Evolutionary conservation across 306 rosid species (phyloP).

Genomic region (Pyrus betulifolia): DNA sequence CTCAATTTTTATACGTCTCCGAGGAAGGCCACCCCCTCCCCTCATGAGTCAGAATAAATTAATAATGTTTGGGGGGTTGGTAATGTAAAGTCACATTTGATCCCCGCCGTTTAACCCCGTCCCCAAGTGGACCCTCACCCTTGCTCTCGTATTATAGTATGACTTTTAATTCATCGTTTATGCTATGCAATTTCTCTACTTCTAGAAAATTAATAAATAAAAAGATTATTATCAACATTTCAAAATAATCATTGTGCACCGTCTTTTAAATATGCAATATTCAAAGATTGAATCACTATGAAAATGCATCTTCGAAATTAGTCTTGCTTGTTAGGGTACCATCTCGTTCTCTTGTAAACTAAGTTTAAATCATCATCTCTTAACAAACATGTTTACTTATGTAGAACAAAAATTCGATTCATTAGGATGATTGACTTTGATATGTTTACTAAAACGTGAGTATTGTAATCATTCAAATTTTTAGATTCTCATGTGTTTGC

Average conservation of each 20-base stretch:
- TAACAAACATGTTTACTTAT: not conserved
- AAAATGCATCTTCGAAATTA: too few relatives aligned
- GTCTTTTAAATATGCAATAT: too few relatives aligned
- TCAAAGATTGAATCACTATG: too few relatives aligned
- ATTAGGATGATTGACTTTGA: too few relatives aligned
- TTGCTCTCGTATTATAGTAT: not conserved
- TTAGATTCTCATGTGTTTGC: too few relatives aligned
- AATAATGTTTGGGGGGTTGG: not conserved
- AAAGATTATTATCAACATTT: not conserved
- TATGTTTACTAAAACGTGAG: too few relatives aligned
- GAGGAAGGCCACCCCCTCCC: not conserved
- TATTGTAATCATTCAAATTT: too few relatives aligned
- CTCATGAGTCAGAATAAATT: not conserved
- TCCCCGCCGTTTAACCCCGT: conserved; percentile 19
- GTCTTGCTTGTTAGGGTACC: too few relatives aligned
- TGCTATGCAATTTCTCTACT: not conserved
- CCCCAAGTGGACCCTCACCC: conserved; percentile 11
- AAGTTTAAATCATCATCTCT: not conserved
- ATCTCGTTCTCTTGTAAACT: not conserved
- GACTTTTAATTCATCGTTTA: conserved; percentile 5
- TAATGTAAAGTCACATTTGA: not conserved
- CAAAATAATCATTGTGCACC: not conserved
- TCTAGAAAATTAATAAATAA: too few relatives aligned
- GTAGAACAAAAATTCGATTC: too few relatives aligned
- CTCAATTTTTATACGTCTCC: conserved; percentile 20